phyloP scores from a whole-genome alignment of 176 grass and related monocot species.

The Triticum dicoccoides region DNA sequence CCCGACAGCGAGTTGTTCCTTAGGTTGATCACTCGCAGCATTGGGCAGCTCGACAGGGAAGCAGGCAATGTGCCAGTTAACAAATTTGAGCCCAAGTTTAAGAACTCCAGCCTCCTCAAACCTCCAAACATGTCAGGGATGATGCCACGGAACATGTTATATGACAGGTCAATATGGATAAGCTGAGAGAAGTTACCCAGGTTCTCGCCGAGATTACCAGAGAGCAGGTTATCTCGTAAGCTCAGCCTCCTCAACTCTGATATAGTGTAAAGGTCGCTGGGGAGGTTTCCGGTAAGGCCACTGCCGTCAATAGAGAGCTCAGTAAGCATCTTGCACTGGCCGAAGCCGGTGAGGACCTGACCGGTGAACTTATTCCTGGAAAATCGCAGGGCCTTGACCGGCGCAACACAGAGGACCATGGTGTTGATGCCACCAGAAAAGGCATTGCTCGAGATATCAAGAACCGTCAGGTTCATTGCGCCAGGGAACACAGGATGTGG shows the following conservation, averaged over 20 bases:
- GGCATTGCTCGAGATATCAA: constrained; percentile 34
- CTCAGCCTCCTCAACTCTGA: constrained; percentile 29
- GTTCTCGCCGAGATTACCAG: constrained; percentile 6
- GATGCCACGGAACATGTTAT: constrained; percentile 36
- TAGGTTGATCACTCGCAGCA: constrained; percentile 55
- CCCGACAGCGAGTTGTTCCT: constrained; percentile 67
- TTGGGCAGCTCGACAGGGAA: constrained; percentile 48
- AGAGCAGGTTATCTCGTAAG: constrained; percentile 41
- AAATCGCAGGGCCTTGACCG: constrained; percentile 34
- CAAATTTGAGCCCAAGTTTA: constrained; percentile 43
- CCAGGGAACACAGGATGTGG: constrained; percentile 26
- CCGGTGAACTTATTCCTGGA: constrained; percentile 26
- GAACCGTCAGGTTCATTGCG: constrained; percentile 33
- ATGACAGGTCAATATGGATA: constrained; percentile 46
- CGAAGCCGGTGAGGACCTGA: background rate
- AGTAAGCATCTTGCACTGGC: constrained; percentile 30
- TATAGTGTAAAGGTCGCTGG: constrained; percentile 36
- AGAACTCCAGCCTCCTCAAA: constrained; percentile 37
- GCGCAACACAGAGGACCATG: background rate
- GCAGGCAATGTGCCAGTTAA: constrained; percentile 57
- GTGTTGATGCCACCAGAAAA: constrained; percentile 37
- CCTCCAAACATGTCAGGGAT: constrained; percentile 67
- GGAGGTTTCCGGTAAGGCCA: constrained; percentile 24
- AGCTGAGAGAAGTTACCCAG: constrained; percentile 54
- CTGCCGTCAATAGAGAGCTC: constrained; percentile 46